A percentile compares a stretch with the other conserved stretches of the same genome.
Evolutionary conservation across 129 eudicot species (phyloP).

Genomic region (Erigeron canadensis): DNA sequence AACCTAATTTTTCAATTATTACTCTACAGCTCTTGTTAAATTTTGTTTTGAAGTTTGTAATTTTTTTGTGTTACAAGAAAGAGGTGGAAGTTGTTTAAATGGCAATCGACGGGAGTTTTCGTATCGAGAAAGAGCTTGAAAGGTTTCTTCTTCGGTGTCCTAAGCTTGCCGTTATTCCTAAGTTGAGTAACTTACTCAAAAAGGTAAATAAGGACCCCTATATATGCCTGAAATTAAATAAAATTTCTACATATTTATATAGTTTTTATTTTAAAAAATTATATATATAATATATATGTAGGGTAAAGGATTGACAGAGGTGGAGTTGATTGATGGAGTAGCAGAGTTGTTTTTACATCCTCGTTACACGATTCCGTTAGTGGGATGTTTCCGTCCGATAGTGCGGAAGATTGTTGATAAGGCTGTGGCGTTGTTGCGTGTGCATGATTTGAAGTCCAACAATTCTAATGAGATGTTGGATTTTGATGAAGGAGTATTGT

Average conservation of each 20-base stretch:
- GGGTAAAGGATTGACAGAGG: slow-evolving; percentile 62
- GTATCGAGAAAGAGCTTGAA: slow-evolving; percentile 48
- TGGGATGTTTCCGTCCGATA: slow-evolving; percentile 88
- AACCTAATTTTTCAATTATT: too few relatives aligned
- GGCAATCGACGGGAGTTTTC: slow-evolving; percentile 78
- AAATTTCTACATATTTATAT: too few relatives aligned
- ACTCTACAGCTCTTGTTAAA: too few relatives aligned
- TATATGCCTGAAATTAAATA: too few relatives aligned
- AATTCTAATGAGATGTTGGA: slow-evolving; percentile 41
- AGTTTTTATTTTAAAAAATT: neutral
- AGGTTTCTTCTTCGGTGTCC: slow-evolving; percentile 73
- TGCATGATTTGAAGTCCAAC: slow-evolving; percentile 50
- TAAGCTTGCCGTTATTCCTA: slow-evolving; percentile 39
- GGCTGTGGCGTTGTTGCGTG: slow-evolving; percentile 52
- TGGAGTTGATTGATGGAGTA: slow-evolving; percentile 67
- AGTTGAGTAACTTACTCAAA: slow-evolving; percentile 34
- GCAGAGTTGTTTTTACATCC: slow-evolving; percentile 72
- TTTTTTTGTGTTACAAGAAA: too few relatives aligned
- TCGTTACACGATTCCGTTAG: slow-evolving; percentile 63
- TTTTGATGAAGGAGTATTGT: slow-evolving; percentile 47
- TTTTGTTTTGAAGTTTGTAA: too few relatives aligned
- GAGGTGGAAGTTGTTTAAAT: slow-evolving; percentile 21
- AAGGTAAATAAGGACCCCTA: slow-evolving; percentile 44
- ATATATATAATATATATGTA: slow-evolving; percentile 17
- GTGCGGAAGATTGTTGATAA: slow-evolving; percentile 58